Base-by-base conservation (phyloP, 2,329 filamentous ascomycete genomes). In the Colletotrichum godetiae region DNA sequence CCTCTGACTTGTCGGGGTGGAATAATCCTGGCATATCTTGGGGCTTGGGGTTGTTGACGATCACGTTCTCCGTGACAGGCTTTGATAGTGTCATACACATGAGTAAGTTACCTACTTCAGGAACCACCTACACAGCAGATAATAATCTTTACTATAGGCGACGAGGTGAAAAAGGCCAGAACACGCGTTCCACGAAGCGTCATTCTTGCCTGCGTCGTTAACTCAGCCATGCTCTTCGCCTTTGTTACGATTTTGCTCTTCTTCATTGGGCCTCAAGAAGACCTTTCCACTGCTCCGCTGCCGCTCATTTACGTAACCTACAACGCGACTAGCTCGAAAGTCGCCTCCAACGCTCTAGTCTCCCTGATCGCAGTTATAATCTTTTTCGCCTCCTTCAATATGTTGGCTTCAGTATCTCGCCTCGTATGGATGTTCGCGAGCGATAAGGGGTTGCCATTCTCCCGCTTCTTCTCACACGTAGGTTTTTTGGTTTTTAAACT, bases 131-230 rank as follows among this genome's bases (percentile, higher is more conserved):
- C 13, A 5, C 19, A 7, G 33, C 5, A 37, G 33, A 5, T 5
- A 7, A 3, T 59, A 24, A 59, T 19, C 19, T 3, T 12, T 2
- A 1, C 5, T 6, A 6, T 22, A 59, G 57, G 57, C 6, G 57
- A 59, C 19, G 57, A 59, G 13, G 57, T 59, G 3, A 59, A 19
- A 4, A 59, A 42, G 4, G 57, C 57, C 13, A 33, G 22, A 33
- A 59, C 57, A n/a, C 57, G 57, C 4, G 57, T 37, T 33, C 57
- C 57, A 22, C 57, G 33, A n/a, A 59, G 57, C n/a, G 57, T 59
- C n/a, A 37, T 59, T 10, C 57, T 59, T 37, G 57, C 57, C 12
- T 59, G 57, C 11, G 22, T 22, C 5, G 33, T 59, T 33, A 59
- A 59, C 33, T 59, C 57, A 13, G 31, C 19, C 5, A 59, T 59